These are phyloP conservation scores for Paecilomyces formosus DNA, from an alignment of 2,329 filamentous ascomycete species.

Conservation along the genomic window DNA sequence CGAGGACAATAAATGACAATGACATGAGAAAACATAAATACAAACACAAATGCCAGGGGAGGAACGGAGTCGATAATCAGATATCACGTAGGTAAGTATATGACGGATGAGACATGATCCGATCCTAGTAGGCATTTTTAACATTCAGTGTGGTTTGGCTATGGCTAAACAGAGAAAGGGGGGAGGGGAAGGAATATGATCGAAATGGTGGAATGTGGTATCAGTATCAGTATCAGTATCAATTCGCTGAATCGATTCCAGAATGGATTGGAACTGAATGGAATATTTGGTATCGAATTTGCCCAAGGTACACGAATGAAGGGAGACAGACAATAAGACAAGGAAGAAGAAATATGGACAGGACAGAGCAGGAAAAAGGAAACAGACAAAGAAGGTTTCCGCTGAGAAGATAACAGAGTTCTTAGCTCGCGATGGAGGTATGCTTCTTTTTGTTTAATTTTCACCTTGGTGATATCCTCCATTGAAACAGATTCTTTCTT, in stretches of 20 bases:
- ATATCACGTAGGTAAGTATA: no score
- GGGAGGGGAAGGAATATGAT: not conserved
- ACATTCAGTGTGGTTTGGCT: not conserved
- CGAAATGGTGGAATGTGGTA: not conserved
- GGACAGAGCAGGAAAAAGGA: not conserved
- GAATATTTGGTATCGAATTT: not conserved
- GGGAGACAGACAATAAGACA: not conserved
- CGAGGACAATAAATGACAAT: no score
- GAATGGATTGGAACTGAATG: not conserved
- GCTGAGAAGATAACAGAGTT: not conserved
- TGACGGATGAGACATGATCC: no score
- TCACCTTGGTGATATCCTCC: not conserved
- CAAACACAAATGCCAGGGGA: no score
- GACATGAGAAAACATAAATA: no score
- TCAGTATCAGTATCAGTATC: not conserved
- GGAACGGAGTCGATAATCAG: no score
- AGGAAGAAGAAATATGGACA: not conserved
- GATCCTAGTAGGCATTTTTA: no score
- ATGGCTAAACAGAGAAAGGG: not conserved
- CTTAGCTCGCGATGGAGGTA: not conserved
- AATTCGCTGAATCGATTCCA: not conserved
- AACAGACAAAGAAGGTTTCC: not conserved
- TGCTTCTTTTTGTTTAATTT: not conserved
- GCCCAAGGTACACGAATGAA: not conserved
- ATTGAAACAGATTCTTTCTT: not conserved